Conservation (phyloP, 2,329 filamentous ascomycete species). For the Tolypocladium paradoxum region DNA sequence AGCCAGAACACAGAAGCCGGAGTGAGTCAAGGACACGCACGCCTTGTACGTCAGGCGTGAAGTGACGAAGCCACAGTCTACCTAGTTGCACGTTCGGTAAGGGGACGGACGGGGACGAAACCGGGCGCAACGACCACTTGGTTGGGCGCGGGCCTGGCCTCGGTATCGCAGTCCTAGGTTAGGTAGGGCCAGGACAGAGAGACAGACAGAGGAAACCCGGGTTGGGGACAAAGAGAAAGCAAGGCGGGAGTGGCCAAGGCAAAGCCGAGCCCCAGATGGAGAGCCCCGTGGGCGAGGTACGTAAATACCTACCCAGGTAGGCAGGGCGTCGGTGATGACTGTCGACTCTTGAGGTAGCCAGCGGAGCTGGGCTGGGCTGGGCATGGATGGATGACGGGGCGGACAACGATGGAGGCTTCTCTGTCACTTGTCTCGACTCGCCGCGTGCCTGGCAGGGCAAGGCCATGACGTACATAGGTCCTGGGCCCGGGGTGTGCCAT, state of each 20-base stretch:
- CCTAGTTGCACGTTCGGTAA: neutral
- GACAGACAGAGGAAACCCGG: neutral
- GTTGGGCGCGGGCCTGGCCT: neutral
- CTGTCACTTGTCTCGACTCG: neutral
- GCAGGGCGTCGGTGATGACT: neutral
- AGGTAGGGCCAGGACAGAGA: neutral
- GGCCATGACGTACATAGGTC: neutral
- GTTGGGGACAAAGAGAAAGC: neutral
- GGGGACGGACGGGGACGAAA: neutral
- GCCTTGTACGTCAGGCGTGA: neutral
- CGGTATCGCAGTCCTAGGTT: neutral
- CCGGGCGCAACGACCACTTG: neutral
- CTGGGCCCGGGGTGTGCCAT: neutral
- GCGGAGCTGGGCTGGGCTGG: neutral
- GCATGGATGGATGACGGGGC: neutral
- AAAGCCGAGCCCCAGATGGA: neutral
- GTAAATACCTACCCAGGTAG: too few species aligned
- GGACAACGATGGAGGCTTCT: neutral
- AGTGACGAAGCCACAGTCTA: neutral
- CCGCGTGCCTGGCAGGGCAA: neutral
- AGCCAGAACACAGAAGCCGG: neutral
- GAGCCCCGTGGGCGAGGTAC: neutral
- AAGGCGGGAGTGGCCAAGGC: neutral
- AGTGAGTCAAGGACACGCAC: slow-evolving; percentile 3
- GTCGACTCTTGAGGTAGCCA: neutral